phyloP scores from a whole-genome alignment of 495 filamentous ascomycete species.

The Aspergillus carlsbadensis region DNA sequence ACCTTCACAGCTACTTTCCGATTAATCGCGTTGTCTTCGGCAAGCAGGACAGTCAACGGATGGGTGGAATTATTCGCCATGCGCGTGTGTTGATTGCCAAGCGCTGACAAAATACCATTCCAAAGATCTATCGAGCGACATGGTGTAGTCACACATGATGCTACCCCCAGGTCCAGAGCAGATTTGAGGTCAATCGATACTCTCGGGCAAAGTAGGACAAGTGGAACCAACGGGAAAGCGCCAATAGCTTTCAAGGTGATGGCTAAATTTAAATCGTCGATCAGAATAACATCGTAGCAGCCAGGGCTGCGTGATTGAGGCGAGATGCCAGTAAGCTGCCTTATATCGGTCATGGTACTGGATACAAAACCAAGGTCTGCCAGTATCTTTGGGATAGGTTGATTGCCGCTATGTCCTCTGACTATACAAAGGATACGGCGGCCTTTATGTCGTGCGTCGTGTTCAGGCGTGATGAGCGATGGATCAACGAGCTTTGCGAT shows the following conservation, averaged over 20 bases:
- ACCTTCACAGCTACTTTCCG: slow-evolving; percentile 96
- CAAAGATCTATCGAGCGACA: slow-evolving; percentile 93
- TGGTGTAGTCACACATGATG: slow-evolving; percentile 97
- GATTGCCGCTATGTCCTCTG: slow-evolving; percentile 74
- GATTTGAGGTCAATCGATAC: slow-evolving; percentile 93
- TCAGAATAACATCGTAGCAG: slow-evolving; percentile 98
- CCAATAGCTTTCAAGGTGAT: slow-evolving; percentile 80
- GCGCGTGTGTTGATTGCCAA: slow-evolving; percentile 90
- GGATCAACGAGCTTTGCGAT: slow-evolving; percentile 82
- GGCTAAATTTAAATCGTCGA: slow-evolving; percentile 90
- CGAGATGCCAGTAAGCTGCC: too few species aligned
- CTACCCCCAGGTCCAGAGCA: slow-evolving; percentile 92
- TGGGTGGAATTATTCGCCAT: slow-evolving; percentile 90
- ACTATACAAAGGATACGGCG: slow-evolving; percentile 94
- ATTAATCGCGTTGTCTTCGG: slow-evolving; percentile 98
- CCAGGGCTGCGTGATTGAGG: too few species aligned
- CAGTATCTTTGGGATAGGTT: slow-evolving; percentile 65
- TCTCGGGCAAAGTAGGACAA: slow-evolving; percentile 87
- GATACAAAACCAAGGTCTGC: too few species aligned
- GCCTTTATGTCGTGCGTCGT: slow-evolving; percentile 81
- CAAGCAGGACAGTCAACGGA: slow-evolving; percentile 93
- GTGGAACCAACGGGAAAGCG: slow-evolving; percentile 95
- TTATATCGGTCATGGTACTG: too few species aligned
- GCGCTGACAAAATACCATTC: slow-evolving; percentile 96
- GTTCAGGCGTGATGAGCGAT: slow-evolving; percentile 80